Evolutionary conservation across 306 rosid genomes (phyloP).

Genomic region (Trifolium fragiferum): DNA sequence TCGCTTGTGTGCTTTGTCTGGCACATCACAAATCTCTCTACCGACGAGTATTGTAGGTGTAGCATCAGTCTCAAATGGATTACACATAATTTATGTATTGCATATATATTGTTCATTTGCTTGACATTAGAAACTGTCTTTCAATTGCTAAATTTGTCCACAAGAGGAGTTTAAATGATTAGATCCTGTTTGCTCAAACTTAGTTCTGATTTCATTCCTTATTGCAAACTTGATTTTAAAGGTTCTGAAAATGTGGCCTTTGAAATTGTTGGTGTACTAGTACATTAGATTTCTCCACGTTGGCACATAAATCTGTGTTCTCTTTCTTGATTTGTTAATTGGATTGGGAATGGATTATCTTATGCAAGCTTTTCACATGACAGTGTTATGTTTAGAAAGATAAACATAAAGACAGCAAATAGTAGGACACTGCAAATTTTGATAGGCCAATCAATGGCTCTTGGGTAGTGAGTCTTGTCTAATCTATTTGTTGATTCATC

Average conservation of each 20-base stretch:
- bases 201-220: conserved; percentile 21
- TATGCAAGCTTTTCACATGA: background rate
- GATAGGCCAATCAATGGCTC: background rate
- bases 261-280: conserved; percentile 13
- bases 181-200: conserved; percentile 32
- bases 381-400: background rate
- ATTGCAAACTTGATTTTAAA: conserved; percentile 19
- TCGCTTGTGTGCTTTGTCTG: conserved; percentile 37
- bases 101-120: conserved; percentile 21
- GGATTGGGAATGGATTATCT: no score
- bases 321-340: background rate
- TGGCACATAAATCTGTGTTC: background rate
- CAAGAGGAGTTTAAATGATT: conserved; percentile 15
- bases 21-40: conserved; percentile 31
- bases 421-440: background rate
- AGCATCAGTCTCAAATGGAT: conserved; percentile 25
- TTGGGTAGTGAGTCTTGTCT: background rate
- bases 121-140: conserved; percentile 43
- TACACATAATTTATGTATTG: conserved; percentile 27
- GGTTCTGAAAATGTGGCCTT: conserved; percentile 9
- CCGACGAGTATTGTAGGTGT: conserved; percentile 28
- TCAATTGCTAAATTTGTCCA: conserved; percentile 32
- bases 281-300: conserved; percentile 20
- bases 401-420: background rate
- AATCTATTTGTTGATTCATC: background rate